Evolutionary conservation across 169 alveolate species (phyloP), one percentile per base, ranked within the genome.

Genomic region (Theileria annulata): DNA sequence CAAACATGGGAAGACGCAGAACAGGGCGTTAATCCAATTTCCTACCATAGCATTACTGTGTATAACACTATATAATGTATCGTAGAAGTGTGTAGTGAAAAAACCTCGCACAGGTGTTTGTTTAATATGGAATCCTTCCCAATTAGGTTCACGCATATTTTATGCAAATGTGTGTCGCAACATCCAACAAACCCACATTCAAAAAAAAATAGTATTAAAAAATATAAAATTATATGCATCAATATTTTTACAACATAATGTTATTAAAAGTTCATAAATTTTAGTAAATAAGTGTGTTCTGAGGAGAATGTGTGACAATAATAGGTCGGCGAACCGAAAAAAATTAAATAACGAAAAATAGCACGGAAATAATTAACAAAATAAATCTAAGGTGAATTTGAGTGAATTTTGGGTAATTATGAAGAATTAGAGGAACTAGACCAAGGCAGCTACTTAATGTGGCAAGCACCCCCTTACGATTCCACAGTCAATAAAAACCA

Each of bases 91-190:
- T n/a, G n/a, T n/a, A n/a, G n/a, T n/a, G n/a, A n/a, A n/a, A n/a
- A n/a, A n/a, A 82, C 88, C 79, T 82, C 80, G 70, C 88, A 82
- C 17, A 82, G 27, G 70, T 69, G 84, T 8, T 75, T 58, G 67
- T 82, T 74, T 31, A 82, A 58, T 21, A 9, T 27, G 62, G 88
- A 82, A 82, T 82, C 80, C 27, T 35, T 48, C 8, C 58, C 4
- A 31, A 19, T 47, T 9, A 82, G 79, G 23, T 47, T 9, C 4
- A 82, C 80, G 48, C 88, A 74, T 2, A 42, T 67, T 3, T 67
- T 19, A 9, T 37, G 62, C 8, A 67, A 35, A 62, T 67, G 75
- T 67, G 75, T 67, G 47, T 28, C 66, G 8, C 66, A 8, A 58
- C 37, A 23, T 3, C 8, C 3, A 58, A 58, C 28, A 27, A 25